Conservation (phyloP, 2,329 filamentous ascomycete species). For the Colletotrichum lini region DNA sequence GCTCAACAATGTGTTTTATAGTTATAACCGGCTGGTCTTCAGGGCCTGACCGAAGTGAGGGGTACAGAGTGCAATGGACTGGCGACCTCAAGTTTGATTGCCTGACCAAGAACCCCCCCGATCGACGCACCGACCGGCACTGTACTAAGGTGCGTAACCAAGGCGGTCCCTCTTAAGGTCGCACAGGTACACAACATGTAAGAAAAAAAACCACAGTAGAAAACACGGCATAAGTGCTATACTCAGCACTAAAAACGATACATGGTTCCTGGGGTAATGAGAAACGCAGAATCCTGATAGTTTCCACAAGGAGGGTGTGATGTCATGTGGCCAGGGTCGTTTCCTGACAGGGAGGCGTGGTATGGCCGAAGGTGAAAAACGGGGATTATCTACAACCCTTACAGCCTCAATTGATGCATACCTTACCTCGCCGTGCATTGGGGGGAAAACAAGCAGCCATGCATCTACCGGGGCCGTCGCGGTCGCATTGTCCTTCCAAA, state of each 20-base stretch:
- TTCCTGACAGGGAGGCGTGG: neutral
- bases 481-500: neutral
- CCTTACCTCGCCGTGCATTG: too few species aligned
- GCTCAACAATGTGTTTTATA: neutral
- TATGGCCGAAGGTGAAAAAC: neutral
- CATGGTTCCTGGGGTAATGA: too few species aligned
- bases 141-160: too few species aligned
- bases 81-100: neutral
- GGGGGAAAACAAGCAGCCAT: too few species aligned
- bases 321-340: conserved; percentile 3
- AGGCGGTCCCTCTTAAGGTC: too few species aligned
- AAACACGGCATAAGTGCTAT: too few species aligned
- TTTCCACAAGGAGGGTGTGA: neutral
- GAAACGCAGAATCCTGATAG: too few species aligned
- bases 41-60: neutral
- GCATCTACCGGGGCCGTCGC: neutral
- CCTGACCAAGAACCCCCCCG: neutral
- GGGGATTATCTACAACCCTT: neutral
- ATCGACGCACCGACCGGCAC: neutral
- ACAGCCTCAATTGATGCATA: conserved; percentile 10
- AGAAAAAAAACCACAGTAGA: too few species aligned
- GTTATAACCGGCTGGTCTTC: neutral
- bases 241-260: too few species aligned
- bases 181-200: too few species aligned
- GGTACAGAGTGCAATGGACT: neutral